Conservation (phyloP, 805 yeast species). For the Saccharomycopsis sp. region DNA sequence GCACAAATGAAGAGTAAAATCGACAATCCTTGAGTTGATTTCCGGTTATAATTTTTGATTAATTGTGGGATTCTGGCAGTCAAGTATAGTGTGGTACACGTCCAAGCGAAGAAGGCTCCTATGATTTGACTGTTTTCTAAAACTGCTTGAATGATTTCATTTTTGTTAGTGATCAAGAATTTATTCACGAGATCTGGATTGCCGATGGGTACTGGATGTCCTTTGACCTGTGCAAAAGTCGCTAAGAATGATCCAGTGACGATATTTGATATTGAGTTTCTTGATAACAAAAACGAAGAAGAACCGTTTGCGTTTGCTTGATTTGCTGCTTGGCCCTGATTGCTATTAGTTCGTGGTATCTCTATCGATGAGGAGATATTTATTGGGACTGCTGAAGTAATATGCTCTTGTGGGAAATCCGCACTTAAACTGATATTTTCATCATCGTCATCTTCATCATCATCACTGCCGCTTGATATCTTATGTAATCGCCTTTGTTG, state of each 20-base stretch:
- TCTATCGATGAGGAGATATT: not conserved
- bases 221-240: slow-evolving; percentile 18
- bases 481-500: slow-evolving; percentile 1
- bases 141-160: not conserved
- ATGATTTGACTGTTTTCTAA: slow-evolving; percentile 22
- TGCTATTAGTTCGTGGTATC: not conserved
- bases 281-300: slow-evolving; percentile 9
- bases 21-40: slow-evolving; percentile 83
- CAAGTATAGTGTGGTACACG: slow-evolving; percentile 67
- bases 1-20: slow-evolving; percentile 77
- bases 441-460: slow-evolving; percentile 21
- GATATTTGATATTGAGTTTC: too few relatives aligned
- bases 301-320: not conserved
- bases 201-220: slow-evolving; percentile 8
- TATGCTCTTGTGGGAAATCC: slow-evolving; percentile 19
- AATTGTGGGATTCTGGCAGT: slow-evolving; percentile 82
- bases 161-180: not conserved
- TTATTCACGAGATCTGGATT: not conserved
- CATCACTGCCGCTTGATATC: not conserved
- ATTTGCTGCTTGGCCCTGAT: not conserved
- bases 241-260: slow-evolving; percentile 20
- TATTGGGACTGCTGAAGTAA: slow-evolving; percentile 9
- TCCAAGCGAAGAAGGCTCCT: slow-evolving; percentile 64
- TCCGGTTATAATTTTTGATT: slow-evolving; percentile 64
- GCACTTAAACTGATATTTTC: not conserved